These are phyloP conservation scores for Martensiomyces pterosporus DNA, from an alignment of 192 early-diverging fungal genomes.

Conservation along the genomic window DNA sequence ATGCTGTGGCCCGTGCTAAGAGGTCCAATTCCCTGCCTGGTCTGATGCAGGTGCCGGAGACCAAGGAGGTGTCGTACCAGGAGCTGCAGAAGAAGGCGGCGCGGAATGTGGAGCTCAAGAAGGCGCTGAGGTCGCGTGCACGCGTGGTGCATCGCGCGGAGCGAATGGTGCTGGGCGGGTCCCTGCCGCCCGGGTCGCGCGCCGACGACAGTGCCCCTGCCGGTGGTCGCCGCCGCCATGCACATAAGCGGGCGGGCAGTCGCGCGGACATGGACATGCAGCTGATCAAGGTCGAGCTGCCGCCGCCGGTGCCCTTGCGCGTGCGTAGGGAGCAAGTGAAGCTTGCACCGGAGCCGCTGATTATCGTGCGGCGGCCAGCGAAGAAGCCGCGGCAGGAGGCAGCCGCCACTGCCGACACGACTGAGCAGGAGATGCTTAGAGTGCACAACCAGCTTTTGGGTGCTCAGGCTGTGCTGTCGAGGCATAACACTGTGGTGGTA, in stretches of 20 bases:
- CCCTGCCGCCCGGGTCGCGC: constrained; percentile 10
- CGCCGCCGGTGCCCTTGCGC: constrained; percentile 50
- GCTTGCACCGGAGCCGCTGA: constrained; percentile 45
- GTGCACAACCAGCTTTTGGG: constrained; percentile 52
- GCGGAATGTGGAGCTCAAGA: constrained; percentile 19
- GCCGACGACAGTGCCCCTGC: neutral
- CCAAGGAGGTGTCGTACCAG: constrained; percentile 45
- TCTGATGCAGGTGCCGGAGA: constrained; percentile 47
- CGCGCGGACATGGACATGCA: constrained; percentile 47
- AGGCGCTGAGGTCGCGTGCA: constrained; percentile 17
- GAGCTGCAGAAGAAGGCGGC: constrained; percentile 43
- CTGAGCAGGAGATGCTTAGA: constrained; percentile 33
- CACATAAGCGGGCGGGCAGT: constrained; percentile 28
- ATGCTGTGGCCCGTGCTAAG: constrained; percentile 33
- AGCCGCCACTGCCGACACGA: constrained; percentile 1
- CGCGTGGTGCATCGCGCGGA: constrained; percentile 39
- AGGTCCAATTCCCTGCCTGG: constrained; percentile 48
- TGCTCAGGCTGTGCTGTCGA: constrained; percentile 46
- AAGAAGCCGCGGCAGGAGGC: neutral
- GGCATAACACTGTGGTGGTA: constrained; percentile 22
- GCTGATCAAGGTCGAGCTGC: constrained; percentile 42
- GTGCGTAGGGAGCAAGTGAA: constrained; percentile 42
- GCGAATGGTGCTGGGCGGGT: constrained; percentile 40
- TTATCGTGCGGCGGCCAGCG: constrained; percentile 32
- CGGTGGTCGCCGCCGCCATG: constrained; percentile 8